Evolutionary conservation across 768 basidiomycete genomes (phyloP).

Genomic region (Mycena vulgaris): DNA sequence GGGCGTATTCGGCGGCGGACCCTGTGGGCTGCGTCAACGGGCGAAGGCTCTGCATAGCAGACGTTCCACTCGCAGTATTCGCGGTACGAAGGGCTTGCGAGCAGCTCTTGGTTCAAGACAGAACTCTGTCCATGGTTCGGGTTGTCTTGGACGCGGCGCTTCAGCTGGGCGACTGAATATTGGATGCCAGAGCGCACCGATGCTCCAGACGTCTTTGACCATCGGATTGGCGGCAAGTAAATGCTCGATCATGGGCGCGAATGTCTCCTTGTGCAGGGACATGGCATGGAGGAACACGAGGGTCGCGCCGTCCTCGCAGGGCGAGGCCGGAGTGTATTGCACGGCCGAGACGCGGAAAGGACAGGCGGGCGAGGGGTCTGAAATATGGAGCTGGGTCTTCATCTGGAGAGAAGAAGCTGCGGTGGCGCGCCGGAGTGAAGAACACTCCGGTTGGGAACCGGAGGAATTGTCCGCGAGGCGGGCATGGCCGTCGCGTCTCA

Average conservation of each 20-base stretch:
- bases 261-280: conserved; percentile 27
- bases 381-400: conserved; percentile 16
- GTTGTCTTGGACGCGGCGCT: neutral
- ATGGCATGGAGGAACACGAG: conserved; percentile 27
- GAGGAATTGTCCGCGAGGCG: too few relatives aligned
- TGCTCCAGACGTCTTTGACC: conserved; percentile 26
- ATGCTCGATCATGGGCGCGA: conserved; percentile 14
- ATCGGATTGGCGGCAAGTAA: neutral
- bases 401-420: neutral
- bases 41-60: neutral
- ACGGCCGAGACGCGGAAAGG: conserved; percentile 15
- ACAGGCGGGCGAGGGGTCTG: conserved; percentile 14
- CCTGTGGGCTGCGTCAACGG: conserved; percentile 1
- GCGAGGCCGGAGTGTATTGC: conserved; percentile 11
- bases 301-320: conserved; percentile 17
- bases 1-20: conserved; percentile 29
- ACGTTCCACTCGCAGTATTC: conserved; percentile 20
- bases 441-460: too few relatives aligned
- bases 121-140: conserved; percentile 27
- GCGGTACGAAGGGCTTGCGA: conserved; percentile 7
- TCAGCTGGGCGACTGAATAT: neutral
- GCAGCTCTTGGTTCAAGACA: conserved; percentile 8
- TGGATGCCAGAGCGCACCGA: conserved; percentile 1
- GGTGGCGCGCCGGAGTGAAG: too few relatives aligned
- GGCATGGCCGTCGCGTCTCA: too few relatives aligned